phyloP scores from a whole-genome alignment of 345 rosid species.

The Brassica napus region DNA sequence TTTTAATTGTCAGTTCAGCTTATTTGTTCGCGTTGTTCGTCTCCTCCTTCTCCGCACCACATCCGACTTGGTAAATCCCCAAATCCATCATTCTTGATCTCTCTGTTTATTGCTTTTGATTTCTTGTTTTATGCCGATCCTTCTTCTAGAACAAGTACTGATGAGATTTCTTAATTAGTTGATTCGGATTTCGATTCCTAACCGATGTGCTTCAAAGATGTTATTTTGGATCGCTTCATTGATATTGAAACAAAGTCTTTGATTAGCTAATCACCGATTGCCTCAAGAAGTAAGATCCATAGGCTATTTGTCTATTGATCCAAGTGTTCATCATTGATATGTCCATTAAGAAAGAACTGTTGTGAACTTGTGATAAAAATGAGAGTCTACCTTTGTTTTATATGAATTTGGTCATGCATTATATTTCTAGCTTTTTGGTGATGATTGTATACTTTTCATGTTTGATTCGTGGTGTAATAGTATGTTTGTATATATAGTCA shows the following conservation, averaged over 20 bases:
- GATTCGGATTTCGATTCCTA: constrained; percentile 4
- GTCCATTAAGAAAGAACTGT: background rate
- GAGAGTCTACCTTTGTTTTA: background rate
- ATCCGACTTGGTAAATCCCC: constrained; percentile 29
- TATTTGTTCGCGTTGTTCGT: background rate
- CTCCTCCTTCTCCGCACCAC: constrained; percentile 16
- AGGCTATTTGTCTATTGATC: background rate
- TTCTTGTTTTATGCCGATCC: background rate
- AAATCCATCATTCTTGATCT: background rate
- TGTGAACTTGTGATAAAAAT: background rate
- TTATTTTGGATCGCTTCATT: background rate
- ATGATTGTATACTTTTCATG: background rate
- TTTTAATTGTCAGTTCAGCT: background rate
- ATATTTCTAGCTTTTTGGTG: background rate
- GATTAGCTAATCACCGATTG: background rate
- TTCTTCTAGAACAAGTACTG: background rate
- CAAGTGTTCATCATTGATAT: background rate
- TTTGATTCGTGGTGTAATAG: background rate
- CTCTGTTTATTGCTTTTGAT: background rate
- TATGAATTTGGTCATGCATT: background rate
- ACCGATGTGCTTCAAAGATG: background rate
- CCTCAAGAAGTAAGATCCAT: background rate
- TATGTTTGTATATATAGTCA: background rate
- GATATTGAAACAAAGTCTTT: background rate
- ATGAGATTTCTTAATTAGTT: background rate